Conservation (phyloP, 2,329 filamentous ascomycete genomes). For the Clarireedia paspali region DNA sequence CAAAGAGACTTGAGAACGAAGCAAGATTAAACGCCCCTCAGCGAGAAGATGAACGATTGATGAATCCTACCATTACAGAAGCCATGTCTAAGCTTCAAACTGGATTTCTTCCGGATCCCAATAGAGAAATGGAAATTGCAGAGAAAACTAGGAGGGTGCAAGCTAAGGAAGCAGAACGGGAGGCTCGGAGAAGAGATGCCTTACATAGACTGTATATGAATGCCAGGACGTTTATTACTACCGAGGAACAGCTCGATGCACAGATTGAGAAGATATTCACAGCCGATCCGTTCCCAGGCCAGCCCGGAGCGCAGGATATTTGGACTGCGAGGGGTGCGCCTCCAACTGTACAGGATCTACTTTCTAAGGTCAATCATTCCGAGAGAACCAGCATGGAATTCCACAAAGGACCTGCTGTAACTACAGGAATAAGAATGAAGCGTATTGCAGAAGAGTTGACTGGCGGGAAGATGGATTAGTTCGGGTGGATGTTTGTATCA, state of each 20-base stretch:
- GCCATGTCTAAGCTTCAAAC: conserved; percentile 42
- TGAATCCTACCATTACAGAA: conserved; percentile 55
- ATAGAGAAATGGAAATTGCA: conserved; percentile 48
- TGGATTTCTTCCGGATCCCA: conserved; percentile 51
- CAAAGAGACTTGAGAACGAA: conserved; percentile 41
- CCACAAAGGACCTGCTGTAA: conserved; percentile 19
- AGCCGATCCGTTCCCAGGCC: conserved; percentile 10
- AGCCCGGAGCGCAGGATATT: conserved; percentile 17
- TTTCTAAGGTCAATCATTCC: conserved; percentile 30
- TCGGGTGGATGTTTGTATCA: not conserved
- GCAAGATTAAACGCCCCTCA: conserved; percentile 54
- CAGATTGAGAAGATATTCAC: conserved; percentile 73
- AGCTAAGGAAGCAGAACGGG: conserved; percentile 41
- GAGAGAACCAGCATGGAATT: conserved; percentile 30
- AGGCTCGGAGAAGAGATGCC: conserved; percentile 56
- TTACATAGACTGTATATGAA: conserved; percentile 87
- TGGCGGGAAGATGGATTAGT: conserved; percentile 49
- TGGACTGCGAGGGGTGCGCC: conserved; percentile 29
- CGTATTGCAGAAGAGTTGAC: conserved; percentile 60
- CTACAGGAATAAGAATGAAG: conserved; percentile 50
- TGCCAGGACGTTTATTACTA: conserved; percentile 78
- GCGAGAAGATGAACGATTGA: conserved; percentile 69
- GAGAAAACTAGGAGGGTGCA: conserved; percentile 35
- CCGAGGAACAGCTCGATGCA: conserved; percentile 65
- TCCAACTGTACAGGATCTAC: conserved; percentile 41